Percentiles rank a stretch among this genome's conserved stretches.
Conservation (phyloP, 371 early-diverging fungal species). For the Mucor racemosus region DNA sequence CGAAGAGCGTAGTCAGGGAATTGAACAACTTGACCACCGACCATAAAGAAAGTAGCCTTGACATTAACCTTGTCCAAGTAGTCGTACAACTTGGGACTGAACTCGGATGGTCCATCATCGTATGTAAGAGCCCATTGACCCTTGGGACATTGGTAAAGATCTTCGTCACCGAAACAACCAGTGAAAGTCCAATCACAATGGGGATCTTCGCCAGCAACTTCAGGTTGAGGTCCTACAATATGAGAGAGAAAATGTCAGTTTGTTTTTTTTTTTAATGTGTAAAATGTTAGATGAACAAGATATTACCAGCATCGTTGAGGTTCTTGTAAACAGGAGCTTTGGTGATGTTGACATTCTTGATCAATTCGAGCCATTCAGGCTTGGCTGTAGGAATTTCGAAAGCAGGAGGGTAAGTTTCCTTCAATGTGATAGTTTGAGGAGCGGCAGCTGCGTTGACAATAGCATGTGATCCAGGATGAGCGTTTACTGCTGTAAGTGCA, state of each 20-base stretch:
- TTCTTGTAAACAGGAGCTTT: conserved; percentile 46
- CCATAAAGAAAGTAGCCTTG: conserved; percentile 62
- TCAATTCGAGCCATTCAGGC: conserved; percentile 54
- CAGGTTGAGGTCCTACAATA: conserved; percentile 32
- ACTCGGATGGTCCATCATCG: conserved; percentile 49
- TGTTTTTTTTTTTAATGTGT: background rate
- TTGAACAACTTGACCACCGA: conserved; percentile 55
- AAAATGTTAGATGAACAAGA: background rate
- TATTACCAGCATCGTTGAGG: conserved; percentile 16
- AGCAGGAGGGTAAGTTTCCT: conserved; percentile 42
- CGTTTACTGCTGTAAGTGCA: conserved; percentile 26
- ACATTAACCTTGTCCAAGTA: conserved; percentile 38
- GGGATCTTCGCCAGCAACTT: conserved; percentile 36
- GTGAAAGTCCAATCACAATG: conserved; percentile 64
- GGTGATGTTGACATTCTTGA: conserved; percentile 41
- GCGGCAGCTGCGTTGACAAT: conserved; percentile 14
- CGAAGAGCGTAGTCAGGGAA: conserved; percentile 48
- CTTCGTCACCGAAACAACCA: conserved; percentile 51
- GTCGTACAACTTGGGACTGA: conserved; percentile 43
- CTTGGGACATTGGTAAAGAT: conserved; percentile 58
- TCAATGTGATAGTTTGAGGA: conserved; percentile 37
- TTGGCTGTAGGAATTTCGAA: conserved; percentile 47
- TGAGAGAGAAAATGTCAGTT: background rate
- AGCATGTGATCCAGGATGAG: conserved; percentile 28
- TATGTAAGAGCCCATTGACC: conserved; percentile 57